These are phyloP conservation scores for Fragaria ananassa DNA, from an alignment of 306 rosid genomes.

Conservation along the genomic window DNA sequence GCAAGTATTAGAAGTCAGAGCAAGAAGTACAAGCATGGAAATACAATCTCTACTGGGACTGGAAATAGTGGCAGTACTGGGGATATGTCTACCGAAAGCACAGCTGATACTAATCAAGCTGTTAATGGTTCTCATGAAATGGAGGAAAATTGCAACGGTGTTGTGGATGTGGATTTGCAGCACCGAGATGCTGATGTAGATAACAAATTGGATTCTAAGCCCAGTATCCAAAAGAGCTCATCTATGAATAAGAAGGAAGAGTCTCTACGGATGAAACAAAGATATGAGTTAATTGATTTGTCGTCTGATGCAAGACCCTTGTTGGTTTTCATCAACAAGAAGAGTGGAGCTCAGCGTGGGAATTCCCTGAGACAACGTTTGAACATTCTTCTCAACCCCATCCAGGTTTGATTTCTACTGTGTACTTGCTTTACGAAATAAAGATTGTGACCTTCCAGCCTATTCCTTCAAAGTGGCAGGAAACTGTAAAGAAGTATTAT, in stretches of 20 bases:
- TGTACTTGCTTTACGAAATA: background rate
- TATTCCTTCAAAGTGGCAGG: background rate
- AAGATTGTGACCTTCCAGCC: background rate
- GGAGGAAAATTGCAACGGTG: constrained; percentile 54
- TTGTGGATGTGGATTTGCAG: constrained; percentile 41
- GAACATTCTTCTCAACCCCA: constrained; percentile 81
- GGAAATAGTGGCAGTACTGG: constrained; percentile 57
- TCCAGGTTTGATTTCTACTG: constrained; percentile 65
- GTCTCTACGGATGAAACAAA: constrained; percentile 58
- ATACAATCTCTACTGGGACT: constrained; percentile 48
- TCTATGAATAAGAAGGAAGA: constrained; percentile 70
- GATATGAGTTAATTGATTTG: constrained; percentile 70
- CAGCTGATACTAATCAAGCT: constrained; percentile 50
- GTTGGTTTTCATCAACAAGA: constrained; percentile 90
- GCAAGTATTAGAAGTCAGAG: constrained; percentile 85
- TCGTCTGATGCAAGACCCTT: constrained; percentile 90
- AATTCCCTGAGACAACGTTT: constrained; percentile 79
- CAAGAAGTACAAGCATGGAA: constrained; percentile 76
- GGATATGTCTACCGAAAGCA: constrained; percentile 70
- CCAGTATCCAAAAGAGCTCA: constrained; percentile 45
- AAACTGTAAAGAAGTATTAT: background rate
- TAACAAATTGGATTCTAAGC: constrained; percentile 50
- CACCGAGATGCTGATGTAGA: constrained; percentile 60
- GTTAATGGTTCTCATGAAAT: constrained; percentile 56
- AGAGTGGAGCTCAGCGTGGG: constrained; percentile 99